These are phyloP conservation scores for Boletus edulis DNA, from an alignment of 768 basidiomycete genomes.

Conservation along the genomic window DNA sequence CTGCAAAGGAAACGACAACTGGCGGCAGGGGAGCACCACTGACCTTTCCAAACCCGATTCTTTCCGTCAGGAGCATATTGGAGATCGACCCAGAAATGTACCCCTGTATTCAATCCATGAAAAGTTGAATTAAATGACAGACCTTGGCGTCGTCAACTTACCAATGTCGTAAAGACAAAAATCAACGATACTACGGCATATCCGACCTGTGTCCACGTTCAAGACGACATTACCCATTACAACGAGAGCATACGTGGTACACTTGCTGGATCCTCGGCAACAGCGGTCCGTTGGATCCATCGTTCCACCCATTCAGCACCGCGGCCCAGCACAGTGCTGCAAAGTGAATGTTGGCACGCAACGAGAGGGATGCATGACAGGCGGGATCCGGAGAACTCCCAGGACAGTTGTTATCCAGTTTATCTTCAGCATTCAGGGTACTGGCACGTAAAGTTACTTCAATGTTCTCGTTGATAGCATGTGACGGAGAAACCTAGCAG, in stretches of 20 bases:
- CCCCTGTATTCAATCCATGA: constrained; percentile 26
- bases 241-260: constrained; percentile 2
- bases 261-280: constrained; percentile 10
- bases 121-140: constrained; percentile 16
- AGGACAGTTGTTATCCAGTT: background rate
- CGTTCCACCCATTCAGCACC: constrained; percentile 8
- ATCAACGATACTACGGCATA: constrained; percentile 54
- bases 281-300: constrained; percentile 6
- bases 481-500: background rate
- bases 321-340: constrained; percentile 6
- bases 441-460: background rate
- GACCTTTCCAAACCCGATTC: constrained; percentile 41
- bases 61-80: constrained; percentile 44
- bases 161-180: constrained; percentile 48
- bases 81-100: constrained; percentile 41
- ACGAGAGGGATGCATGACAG: background rate
- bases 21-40: background rate
- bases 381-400: background rate
- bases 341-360: constrained; percentile 6
- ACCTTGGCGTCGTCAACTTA: constrained; percentile 16
- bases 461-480: background rate
- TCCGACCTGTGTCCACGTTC: constrained; percentile 34
- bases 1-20: background rate
- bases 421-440: background rate
- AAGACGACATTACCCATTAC: background rate